Base-by-base conservation (phyloP, 2,329 filamentous ascomycete species). In the Fusarium sp. region DNA sequence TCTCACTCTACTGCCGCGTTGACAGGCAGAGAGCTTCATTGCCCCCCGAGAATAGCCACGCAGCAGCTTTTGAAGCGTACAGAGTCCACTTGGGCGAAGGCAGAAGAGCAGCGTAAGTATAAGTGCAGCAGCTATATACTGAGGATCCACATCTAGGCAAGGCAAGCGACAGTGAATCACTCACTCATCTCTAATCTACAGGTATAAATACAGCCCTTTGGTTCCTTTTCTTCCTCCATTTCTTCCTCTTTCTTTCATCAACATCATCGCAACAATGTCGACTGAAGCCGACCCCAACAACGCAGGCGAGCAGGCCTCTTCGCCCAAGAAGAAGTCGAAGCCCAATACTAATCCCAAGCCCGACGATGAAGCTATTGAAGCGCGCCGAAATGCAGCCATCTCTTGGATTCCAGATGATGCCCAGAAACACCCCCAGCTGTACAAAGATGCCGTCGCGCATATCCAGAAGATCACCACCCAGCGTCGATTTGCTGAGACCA, bases 1-100 rank as follows among this genome's bases (percentile, higher is more conserved):
- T 47, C 23, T 51, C 34, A 13, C 49, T 12, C 43, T 53, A 32
- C 42, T 66, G 47, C 63, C 23, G 41, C 28, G 54, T 63, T 45
- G 56, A 30, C 41, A 37, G 37, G 48, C 45, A 8, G 11, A 20
- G 43, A 21, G 32, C 40, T 46, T 41, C 3, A 41, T 32, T 21
- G n/a, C 37, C 57, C 41, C 47, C 10, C 4, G 34, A 23, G 49
- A 70, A 70, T 20, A 28, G 21, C 62, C 62, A 40, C 28, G n/a
- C 28, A 42, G 57, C 53, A 8, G 57, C 21, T 18, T 12, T 16
- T n/a, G 23, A 49, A 48, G 66, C 30, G 30, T 20, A 3, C 3
- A 14, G 16, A 37, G 45, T 27, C 16, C 56, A 30, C 41, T 45
- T n/a, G 28, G 28, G 47, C 56, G 21, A 23, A 43, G 7, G 7